A percentile compares a stretch with the other conserved stretches of the same genome.
phyloP scores from a whole-genome alignment of 495 filamentous ascomycete species.

The Penicillium ochrochloron region DNA sequence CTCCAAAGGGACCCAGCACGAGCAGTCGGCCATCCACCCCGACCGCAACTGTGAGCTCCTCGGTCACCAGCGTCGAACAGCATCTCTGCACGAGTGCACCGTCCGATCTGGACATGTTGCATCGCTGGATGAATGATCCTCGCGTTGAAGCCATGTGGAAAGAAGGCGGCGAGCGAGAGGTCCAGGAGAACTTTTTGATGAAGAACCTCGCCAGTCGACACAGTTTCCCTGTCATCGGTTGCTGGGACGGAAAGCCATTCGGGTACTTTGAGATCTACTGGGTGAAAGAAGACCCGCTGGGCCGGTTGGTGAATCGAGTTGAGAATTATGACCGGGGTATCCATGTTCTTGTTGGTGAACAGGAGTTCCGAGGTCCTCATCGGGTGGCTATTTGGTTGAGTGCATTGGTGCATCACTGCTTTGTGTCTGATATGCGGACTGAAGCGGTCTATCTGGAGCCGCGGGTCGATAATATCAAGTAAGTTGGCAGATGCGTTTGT shows the following conservation, averaged over 20 bases:
- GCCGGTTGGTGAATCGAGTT: slow-evolving; percentile 63
- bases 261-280: slow-evolving; percentile 99
- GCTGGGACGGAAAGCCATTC: slow-evolving; percentile 95
- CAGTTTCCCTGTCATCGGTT: slow-evolving; percentile 88
- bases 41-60: slow-evolving; percentile 32
- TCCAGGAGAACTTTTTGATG: slow-evolving; percentile 72
- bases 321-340: slow-evolving; percentile 87
- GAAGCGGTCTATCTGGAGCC: slow-evolving; percentile 84
- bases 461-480: slow-evolving; percentile 90
- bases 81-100: slow-evolving; percentile 34
- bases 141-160: slow-evolving; percentile 86
- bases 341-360: slow-evolving; percentile 88
- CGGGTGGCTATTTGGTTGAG: slow-evolving; percentile 80
- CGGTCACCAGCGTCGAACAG: slow-evolving; percentile 33
- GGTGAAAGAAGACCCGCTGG: slow-evolving; percentile 90
- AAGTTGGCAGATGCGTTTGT: slow-evolving; percentile 37
- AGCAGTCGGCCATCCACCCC: slow-evolving; percentile 28
- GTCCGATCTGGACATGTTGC: slow-evolving; percentile 75
- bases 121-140: slow-evolving; percentile 89
- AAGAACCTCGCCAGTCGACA: slow-evolving; percentile 66
- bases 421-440: slow-evolving; percentile 79
- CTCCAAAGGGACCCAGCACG: background rate
- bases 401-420: slow-evolving; percentile 83
- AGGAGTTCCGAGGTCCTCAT: slow-evolving; percentile 81
- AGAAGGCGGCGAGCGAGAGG: slow-evolving; percentile 60